Evolutionary conservation across 2,329 filamentous ascomycete species (phyloP).

Genomic region (Aspergillus nomiae): DNA sequence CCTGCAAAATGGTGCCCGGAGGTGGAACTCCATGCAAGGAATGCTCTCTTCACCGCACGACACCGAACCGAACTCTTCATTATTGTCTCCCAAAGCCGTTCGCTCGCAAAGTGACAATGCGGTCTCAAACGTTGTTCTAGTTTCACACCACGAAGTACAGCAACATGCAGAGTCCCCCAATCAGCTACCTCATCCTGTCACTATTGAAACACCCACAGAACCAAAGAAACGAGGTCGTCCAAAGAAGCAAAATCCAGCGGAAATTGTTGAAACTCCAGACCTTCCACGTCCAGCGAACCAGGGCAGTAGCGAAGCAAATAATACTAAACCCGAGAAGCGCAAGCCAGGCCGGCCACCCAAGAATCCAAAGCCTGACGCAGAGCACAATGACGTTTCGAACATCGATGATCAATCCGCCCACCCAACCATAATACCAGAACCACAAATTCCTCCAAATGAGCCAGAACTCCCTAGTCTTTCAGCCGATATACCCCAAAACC

Average conservation of each 20-base stretch:
- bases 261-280: conserved; percentile 33
- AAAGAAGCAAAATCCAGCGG: conserved; percentile 30
- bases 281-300: conserved; percentile 19
- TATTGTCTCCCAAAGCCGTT: conserved; percentile 26
- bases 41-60: conserved; percentile 39
- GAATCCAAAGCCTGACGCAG: conserved; percentile 4
- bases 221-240: conserved; percentile 33
- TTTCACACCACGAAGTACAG: conserved; percentile 12
- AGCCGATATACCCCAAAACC: not conserved
- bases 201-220: conserved; percentile 23
- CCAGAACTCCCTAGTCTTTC: not conserved
- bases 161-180: conserved; percentile 24
- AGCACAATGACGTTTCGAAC: not conserved
- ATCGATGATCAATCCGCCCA: not conserved
- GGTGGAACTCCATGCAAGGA: conserved; percentile 30
- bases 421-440: not conserved
- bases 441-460: not conserved
- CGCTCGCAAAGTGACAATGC: conserved; percentile 27
- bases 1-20: conserved; percentile 18
- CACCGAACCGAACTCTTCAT: conserved; percentile 43
- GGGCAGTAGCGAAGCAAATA: not conserved
- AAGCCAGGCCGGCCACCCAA: conserved; percentile 24
- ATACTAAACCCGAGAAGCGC: conserved; percentile 21
- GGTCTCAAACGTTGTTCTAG: conserved; percentile 11
- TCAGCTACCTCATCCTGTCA: conserved; percentile 30